Evolutionary conservation across 805 yeast species (phyloP).

Genomic region (Ogataea kodamae): DNA sequence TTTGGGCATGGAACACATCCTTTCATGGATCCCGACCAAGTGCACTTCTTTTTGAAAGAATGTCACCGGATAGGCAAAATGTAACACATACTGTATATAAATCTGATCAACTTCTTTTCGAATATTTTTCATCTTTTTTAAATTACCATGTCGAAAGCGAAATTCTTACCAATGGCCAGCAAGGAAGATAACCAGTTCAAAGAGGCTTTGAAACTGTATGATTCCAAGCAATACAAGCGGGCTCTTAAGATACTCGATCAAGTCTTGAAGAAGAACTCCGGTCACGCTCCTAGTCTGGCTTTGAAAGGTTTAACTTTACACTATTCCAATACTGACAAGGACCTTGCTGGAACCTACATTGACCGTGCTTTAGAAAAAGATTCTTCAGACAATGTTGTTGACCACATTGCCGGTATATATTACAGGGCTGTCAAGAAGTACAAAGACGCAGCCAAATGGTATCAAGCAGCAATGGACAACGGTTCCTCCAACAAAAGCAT

Average conservation of each 20-base stretch:
- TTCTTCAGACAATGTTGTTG: constrained; percentile 61
- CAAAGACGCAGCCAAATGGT: constrained; percentile 74
- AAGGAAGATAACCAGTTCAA: constrained; percentile 77
- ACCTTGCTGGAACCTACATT: constrained; percentile 63
- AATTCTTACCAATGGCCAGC: constrained; percentile 8
- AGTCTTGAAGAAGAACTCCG: constrained; percentile 69
- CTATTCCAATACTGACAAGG: constrained; percentile 49
- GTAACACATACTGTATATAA: constrained; percentile 1
- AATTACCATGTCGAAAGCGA: constrained; percentile 5
- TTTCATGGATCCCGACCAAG: constrained; percentile 89
- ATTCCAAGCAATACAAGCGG: constrained; percentile 81
- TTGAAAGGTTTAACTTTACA: constrained; percentile 73
- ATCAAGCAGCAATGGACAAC: constrained; percentile 66
- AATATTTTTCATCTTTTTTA: constrained; percentile 3
- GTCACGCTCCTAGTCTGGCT: constrained; percentile 77
- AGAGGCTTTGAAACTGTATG: constrained; percentile 80
- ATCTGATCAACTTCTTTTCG: not conserved
- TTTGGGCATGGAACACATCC: constrained; percentile 99
- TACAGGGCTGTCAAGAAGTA: constrained; percentile 69
- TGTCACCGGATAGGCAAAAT: constrained; percentile 70
- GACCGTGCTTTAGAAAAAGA: constrained; percentile 58
- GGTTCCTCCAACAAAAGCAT: constrained; percentile 78
- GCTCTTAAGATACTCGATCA: constrained; percentile 73
- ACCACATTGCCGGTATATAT: constrained; percentile 84
- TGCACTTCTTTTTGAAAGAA: constrained; percentile 80